Conservation (phyloP, 129 eudicot genomes). For the Solidago caesia region DNA sequence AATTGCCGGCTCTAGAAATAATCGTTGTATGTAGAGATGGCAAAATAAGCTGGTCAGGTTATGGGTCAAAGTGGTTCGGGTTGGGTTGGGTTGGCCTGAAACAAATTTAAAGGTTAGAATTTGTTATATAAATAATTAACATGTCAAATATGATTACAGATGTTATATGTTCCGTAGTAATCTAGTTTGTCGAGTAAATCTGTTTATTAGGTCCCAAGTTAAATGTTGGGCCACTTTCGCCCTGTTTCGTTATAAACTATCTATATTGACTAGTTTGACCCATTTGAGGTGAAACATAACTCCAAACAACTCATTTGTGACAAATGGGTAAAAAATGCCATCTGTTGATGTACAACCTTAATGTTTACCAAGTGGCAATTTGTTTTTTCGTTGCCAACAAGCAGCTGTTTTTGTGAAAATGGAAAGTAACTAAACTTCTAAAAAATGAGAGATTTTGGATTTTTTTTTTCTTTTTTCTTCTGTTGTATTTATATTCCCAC, state of each 20-base stretch:
- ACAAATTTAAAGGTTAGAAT: not conserved
- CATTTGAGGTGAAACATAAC: not conserved
- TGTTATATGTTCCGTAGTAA: not conserved
- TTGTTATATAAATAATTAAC: not conserved
- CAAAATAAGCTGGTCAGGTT: not conserved
- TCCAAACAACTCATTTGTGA: not conserved
- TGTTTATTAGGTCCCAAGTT: not conserved
- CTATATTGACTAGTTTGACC: not conserved
- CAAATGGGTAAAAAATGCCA: not conserved
- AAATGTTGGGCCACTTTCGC: not conserved
- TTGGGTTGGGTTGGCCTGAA: not conserved
- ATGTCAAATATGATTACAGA: not conserved
- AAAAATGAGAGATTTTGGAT: too few relatives aligned
- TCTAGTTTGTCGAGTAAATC: not conserved
- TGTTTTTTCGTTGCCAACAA: too few relatives aligned
- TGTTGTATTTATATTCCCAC: not conserved
- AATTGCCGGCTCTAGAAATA: too few relatives aligned
- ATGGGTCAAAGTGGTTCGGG: not conserved
- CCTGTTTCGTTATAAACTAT: not conserved
- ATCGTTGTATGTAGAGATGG: slow-evolving; percentile 1
- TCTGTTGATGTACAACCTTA: not conserved
- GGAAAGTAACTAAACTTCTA: too few relatives aligned
- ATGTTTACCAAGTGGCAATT: too few relatives aligned
- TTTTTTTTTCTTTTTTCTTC: too few relatives aligned
- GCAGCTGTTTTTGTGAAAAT: too few relatives aligned